phyloP scores from a whole-genome alignment of 2,329 filamentous ascomycete genomes.

The Akanthomyces lecanii region DNA sequence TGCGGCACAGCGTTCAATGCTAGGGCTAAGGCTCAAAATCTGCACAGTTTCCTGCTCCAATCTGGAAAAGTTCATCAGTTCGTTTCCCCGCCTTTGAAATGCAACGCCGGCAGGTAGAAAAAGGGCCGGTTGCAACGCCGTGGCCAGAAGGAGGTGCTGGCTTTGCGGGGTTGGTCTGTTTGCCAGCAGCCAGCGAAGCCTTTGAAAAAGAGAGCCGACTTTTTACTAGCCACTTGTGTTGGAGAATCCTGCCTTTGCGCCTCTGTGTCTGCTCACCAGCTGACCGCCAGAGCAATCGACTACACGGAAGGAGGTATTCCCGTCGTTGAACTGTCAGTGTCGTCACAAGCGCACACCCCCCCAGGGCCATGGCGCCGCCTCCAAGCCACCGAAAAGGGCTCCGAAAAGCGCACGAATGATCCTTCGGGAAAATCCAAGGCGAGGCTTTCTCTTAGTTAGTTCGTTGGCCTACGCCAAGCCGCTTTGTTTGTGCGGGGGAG shows the following conservation, averaged over 20 bases:
- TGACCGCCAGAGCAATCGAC: neutral
- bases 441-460: neutral
- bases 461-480: too few species aligned
- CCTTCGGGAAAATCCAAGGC: neutral
- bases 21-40: neutral
- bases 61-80: neutral
- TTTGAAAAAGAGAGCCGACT: neutral
- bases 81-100: neutral
- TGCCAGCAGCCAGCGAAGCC: neutral
- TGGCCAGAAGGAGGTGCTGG: neutral
- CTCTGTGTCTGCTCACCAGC: neutral
- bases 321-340: neutral
- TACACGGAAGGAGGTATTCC: neutral
- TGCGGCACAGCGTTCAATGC: neutral
- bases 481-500: slow-evolving; percentile 3
- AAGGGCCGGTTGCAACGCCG: neutral
- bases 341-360: neutral
- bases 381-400: neutral
- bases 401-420: slow-evolving; percentile 2
- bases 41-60: neutral
- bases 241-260: neutral
- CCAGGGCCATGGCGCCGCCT: neutral
- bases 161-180: neutral
- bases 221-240: neutral
- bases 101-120: neutral